Percentiles rank a stretch among this genome's conserved stretches.
Evolutionary conservation across 2,329 filamentous ascomycete genomes (phyloP).

Genomic region (Tricladium varicosporioides): DNA sequence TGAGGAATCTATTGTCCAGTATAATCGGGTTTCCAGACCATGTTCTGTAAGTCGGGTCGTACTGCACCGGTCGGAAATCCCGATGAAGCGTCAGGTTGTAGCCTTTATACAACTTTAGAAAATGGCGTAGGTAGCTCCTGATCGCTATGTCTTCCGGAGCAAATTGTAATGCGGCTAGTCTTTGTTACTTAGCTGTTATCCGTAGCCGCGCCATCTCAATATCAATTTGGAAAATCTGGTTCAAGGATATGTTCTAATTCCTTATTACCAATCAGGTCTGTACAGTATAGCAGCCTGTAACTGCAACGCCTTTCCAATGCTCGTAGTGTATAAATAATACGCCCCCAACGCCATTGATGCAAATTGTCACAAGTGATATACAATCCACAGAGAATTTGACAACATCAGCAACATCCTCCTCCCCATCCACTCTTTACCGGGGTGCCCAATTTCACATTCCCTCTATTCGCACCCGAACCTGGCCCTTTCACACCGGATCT

Average conservation of each 20-base stretch:
- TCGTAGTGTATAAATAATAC: constrained; percentile 21
- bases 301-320: constrained; percentile 22
- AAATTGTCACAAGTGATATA: constrained; percentile 13
- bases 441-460: constrained; percentile 43
- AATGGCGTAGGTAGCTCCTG: too few relatives aligned
- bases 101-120: too few relatives aligned
- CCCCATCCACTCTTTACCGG: constrained; percentile 23
- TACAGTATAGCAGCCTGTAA: background rate
- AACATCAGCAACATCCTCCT: constrained; percentile 28
- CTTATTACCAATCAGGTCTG: background rate
- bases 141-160: too few relatives aligned
- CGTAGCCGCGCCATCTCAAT: too few relatives aligned
- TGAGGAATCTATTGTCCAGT: too few relatives aligned
- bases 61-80: too few relatives aligned
- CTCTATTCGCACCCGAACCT: constrained; percentile 45
- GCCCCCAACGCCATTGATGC: constrained; percentile 24
- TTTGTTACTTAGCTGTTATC: too few relatives aligned
- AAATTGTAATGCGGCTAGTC: too few relatives aligned
- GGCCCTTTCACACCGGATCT: constrained; percentile 85
- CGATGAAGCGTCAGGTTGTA: too few relatives aligned
- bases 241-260: background rate
- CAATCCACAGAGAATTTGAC: constrained; percentile 3
- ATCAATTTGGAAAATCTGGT: too few relatives aligned
- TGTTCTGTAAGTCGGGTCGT: too few relatives aligned
- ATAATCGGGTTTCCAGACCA: too few relatives aligned